Conservation (phyloP, 192 early-diverging fungal genomes). For the Coemansia biformis region DNA sequence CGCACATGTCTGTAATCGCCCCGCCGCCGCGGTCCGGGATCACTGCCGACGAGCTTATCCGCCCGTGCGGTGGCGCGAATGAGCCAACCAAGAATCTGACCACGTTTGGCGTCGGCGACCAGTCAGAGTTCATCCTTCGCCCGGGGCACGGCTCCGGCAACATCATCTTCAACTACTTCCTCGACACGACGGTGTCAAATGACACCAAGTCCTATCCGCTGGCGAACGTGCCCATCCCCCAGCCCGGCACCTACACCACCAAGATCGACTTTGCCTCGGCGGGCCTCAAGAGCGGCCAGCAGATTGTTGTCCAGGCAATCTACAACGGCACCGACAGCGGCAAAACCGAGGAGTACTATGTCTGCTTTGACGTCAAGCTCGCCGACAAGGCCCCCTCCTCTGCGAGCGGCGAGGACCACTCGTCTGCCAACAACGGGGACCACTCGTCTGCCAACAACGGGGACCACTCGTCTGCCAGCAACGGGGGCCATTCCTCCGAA, state of each 20-base stretch:
- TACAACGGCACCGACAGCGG: conserved; percentile 38
- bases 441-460: background rate
- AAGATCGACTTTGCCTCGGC: conserved; percentile 28
- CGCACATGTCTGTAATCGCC: conserved; percentile 32
- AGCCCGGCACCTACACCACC: conserved; percentile 27
- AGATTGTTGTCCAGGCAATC: conserved; percentile 46
- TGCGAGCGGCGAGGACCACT: conserved; percentile 4
- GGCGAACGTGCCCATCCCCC: conserved; percentile 14
- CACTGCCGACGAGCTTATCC: conserved; percentile 23
- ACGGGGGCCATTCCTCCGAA: background rate
- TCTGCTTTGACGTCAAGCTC: conserved; percentile 48
- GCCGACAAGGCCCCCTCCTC: conserved; percentile 5
- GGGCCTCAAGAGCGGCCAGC: conserved; percentile 35
- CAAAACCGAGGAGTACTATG: conserved; percentile 34
- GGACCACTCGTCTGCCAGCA: background rate
- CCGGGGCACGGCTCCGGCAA: conserved; percentile 36
- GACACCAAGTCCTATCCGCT: conserved; percentile 15
- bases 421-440: conserved; percentile 4
- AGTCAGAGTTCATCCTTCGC: conserved; percentile 30
- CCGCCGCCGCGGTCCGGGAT: conserved; percentile 41
- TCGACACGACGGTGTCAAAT: conserved; percentile 32
- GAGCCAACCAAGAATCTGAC: conserved; percentile 31
- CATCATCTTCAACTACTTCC: conserved; percentile 49
- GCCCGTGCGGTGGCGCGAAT: conserved; percentile 43
- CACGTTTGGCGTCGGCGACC: conserved; percentile 21